phyloP scores from a whole-genome alignment of 148 eudicot species.

The Heliamphora exappendiculata region DNA sequence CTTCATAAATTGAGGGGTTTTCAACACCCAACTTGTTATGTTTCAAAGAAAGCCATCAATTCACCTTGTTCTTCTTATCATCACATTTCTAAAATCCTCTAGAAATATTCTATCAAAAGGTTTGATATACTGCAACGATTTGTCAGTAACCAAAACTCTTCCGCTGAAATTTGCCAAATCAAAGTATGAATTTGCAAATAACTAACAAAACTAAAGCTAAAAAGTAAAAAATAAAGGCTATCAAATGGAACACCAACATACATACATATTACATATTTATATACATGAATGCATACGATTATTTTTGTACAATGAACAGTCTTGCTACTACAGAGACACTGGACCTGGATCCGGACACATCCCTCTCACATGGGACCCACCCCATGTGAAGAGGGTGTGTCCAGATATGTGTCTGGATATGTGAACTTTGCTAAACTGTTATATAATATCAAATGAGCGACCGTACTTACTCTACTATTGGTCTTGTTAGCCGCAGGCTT shows the following conservation, averaged over 20 bases:
- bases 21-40: not conserved
- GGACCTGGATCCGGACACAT: too few relatives aligned
- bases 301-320: too few relatives aligned
- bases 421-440: not conserved
- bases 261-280: too few relatives aligned
- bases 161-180: not conserved
- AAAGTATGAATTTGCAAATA: not conserved
- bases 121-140: not conserved
- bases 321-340: too few relatives aligned
- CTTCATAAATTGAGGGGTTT: not conserved
- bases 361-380: too few relatives aligned
- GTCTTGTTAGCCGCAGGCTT: slow-evolving; percentile 50
- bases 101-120: not conserved
- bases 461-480: slow-evolving; percentile 28
- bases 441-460: not conserved
- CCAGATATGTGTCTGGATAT: too few relatives aligned
- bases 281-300: too few relatives aligned
- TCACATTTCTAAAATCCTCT: not conserved
- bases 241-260: not conserved
- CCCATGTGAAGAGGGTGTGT: too few relatives aligned
- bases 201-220: not conserved
- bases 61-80: not conserved
- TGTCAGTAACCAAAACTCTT: not conserved
- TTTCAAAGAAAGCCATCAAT: not conserved
- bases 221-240: not conserved